Evolutionary conservation across 306 rosid species (phyloP).

Genomic region (Corylus avellana): DNA sequence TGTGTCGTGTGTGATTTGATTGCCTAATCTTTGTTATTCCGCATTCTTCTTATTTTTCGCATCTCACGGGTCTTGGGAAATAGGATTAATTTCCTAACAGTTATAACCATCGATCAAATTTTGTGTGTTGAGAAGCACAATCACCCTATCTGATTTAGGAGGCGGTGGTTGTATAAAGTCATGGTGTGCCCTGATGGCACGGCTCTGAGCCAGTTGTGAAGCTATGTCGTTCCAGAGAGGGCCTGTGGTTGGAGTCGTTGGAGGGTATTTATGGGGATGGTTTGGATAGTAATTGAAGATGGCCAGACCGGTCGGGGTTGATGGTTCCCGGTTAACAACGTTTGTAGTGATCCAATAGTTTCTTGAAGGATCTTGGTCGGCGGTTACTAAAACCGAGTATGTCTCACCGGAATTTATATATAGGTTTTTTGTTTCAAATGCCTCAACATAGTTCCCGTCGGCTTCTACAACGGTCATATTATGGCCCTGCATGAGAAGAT

Average conservation of each 20-base stretch:
- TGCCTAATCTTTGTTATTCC: no score
- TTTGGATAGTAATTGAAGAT: slow-evolving; percentile 69
- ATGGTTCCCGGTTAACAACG: slow-evolving; percentile 37
- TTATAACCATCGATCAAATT: slow-evolving; percentile 16
- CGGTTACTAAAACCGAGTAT: slow-evolving; percentile 71
- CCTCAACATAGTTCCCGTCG: slow-evolving; percentile 85
- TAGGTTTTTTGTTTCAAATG: slow-evolving; percentile 64
- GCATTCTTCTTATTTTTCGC: no score
- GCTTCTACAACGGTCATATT: slow-evolving; percentile 89
- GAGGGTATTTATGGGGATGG: slow-evolving; percentile 10
- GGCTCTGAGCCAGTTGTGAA: slow-evolving; percentile 15
- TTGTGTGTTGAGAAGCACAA: slow-evolving; percentile 35
- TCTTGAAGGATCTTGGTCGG: slow-evolving; percentile 67
- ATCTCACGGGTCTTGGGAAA: no score
- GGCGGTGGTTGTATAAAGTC: slow-evolving; percentile 2
- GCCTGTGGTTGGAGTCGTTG: slow-evolving; percentile 26
- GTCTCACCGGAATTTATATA: slow-evolving; percentile 87
- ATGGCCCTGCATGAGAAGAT: slow-evolving; percentile 53
- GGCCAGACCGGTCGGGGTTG: slow-evolving; percentile 72
- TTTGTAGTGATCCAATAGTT: slow-evolving; percentile 73
- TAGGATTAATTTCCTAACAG: no score
- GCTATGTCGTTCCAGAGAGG: slow-evolving; percentile 22
- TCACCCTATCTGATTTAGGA: slow-evolving; percentile 16
- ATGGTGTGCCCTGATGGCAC: slow-evolving; percentile 21
- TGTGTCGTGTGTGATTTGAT: no score